Base-by-base conservation (phyloP, 768 basidiomycete genomes). In the Sarcomyxa edulis region DNA sequence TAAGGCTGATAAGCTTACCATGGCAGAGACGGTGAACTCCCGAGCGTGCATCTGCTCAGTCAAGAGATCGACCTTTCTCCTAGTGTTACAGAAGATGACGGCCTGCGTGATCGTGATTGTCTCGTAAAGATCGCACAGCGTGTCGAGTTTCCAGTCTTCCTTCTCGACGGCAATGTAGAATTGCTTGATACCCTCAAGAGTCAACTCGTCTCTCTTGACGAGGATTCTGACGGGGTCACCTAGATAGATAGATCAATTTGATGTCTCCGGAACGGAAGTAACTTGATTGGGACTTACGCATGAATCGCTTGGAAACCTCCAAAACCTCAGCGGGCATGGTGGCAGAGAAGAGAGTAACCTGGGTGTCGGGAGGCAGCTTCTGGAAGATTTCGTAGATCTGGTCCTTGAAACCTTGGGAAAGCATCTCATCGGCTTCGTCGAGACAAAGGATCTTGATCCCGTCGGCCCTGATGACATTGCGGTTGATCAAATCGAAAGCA, bases 361-460 rank as follows among this genome's bases (percentile, higher is more conserved):
- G 95, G 18, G 92, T 94, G 48, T 95, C 93, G 54, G 85, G 83
- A 16, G 95, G 94, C 21, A 98, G 78, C 50, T 90, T 83, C 62
- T 95, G 93, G 84, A 96, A 97, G 58, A 97, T 81, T 65, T 96
- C 92, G 68, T 96, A 95, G 60, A 98, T 94, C 68, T 95, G 91
- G 65, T 97, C 92, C 71, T 93, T 94, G 82, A 97, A 97, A 39
- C 94, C 95, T 52, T 87, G 87, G 47, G 92, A 94, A 60, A 98
- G 72, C 84, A 98, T 91, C 69, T 97, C 94, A 59, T 98, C 95
- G 43, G 95, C 94, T 68, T 98, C 95, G 59, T 98, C 95, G 49
- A 98, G 84, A 65, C 93, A 94, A 72, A 99, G 86, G 57, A 93
- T 83, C 60, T 78, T 93, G 74, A 94, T 85, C 56, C 63, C 67